A percentile compares a stretch with the other conserved stretches of the same genome.
Conservation (phyloP, 805 yeast species). For the Starmerella floris region DNA sequence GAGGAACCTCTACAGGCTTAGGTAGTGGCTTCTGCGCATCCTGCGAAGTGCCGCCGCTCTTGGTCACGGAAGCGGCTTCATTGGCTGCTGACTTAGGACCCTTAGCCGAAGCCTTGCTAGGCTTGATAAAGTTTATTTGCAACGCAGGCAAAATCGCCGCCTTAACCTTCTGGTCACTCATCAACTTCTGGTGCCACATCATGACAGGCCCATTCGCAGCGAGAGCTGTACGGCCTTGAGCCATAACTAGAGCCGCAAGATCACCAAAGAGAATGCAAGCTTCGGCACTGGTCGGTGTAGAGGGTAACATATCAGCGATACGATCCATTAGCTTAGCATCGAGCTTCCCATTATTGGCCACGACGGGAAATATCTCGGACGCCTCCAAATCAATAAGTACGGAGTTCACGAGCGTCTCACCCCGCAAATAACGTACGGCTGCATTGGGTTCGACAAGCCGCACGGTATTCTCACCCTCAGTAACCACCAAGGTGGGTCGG, state of each 20-base stretch:
- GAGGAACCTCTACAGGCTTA: conserved; percentile 23
- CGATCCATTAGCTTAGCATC: conserved; percentile 16
- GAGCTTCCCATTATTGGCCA: conserved; percentile 14
- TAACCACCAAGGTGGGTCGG: conserved; percentile 15
- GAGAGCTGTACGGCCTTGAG: conserved; percentile 25
- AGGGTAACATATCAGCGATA: conserved; percentile 22
- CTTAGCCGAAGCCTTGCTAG: conserved; percentile 7
- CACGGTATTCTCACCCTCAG: conserved; percentile 4
- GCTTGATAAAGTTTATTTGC: conserved; percentile 14
- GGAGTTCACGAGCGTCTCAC: conserved; percentile 12
- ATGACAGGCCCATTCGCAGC: conserved; percentile 23
- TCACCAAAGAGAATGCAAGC: conserved; percentile 36
- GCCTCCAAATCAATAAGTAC: conserved; percentile 32
- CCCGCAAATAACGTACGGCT: conserved; percentile 35
- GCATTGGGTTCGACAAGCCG: conserved; percentile 40
- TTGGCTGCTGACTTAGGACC: neutral
- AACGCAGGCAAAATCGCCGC: conserved; percentile 19
- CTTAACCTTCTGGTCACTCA: conserved; percentile 23
- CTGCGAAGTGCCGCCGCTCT: conserved; percentile 3
- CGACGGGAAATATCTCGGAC: conserved; percentile 23
- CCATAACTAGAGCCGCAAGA: conserved; percentile 30
- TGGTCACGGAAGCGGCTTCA: neutral
- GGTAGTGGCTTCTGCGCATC: conserved; percentile 28
- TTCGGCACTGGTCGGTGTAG: conserved; percentile 27
- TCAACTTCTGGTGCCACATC: conserved; percentile 27